Conservation (phyloP, 169 alveolate species). For the Toxoplasma gondii region DNA sequence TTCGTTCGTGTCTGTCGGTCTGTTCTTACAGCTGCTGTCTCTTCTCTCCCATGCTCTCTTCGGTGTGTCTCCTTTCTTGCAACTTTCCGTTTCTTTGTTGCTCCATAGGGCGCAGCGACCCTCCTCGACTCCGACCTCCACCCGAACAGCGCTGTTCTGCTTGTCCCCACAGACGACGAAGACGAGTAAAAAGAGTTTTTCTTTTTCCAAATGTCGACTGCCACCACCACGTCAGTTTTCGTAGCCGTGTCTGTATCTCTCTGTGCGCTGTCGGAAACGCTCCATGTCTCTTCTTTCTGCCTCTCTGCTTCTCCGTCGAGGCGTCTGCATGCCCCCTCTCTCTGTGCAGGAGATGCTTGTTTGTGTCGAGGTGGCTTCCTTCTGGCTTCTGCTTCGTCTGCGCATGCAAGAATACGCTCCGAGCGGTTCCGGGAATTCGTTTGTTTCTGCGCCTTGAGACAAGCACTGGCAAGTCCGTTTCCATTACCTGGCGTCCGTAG, state of each 20-base stretch:
- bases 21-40: background rate
- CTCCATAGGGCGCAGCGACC: background rate
- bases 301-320: no score
- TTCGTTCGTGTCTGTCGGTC: background rate
- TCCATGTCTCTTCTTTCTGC: background rate
- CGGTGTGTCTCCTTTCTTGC: background rate
- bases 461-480: no score
- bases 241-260: no score
- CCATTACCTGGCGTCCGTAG: no score
- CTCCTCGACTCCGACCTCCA: background rate
- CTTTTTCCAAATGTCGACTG: no score
- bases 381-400: no score
- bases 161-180: conserved; percentile 11
- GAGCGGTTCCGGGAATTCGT: no score
- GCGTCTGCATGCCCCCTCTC: no score
- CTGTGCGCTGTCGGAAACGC: background rate
- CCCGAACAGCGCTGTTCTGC: conserved; percentile 33
- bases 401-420: no score
- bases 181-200: background rate
- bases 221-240: background rate
- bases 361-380: no score
- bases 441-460: no score
- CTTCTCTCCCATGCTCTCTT: background rate
- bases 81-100: background rate
- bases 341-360: no score